phyloP scores from a whole-genome alignment of 768 basidiomycete species.

The Gloeopeniophorella convolvens region DNA sequence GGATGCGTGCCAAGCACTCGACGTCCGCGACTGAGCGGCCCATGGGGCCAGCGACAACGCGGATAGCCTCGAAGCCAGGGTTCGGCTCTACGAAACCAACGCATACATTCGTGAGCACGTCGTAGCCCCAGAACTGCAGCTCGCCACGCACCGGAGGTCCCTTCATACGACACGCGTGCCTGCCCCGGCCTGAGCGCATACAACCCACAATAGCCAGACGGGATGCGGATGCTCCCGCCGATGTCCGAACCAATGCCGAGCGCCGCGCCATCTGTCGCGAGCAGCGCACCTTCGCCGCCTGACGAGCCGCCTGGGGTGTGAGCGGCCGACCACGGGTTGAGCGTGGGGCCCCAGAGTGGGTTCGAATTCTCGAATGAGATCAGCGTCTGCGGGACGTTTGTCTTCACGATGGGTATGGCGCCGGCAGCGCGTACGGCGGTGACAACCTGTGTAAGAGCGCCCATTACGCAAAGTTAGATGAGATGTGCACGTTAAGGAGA shows the following conservation, averaged over 20 bases:
- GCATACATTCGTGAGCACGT: not conserved
- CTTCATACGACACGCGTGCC: conserved; percentile 47
- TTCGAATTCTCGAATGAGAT: conserved; percentile 79
- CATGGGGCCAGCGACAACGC: conserved; percentile 55
- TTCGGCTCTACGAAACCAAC: conserved; percentile 36
- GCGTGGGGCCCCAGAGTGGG: conserved; percentile 67
- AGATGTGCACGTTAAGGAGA: not conserved
- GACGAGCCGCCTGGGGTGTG: conserved; percentile 25
- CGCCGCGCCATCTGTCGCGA: conserved; percentile 72
- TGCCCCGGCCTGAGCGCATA: conserved; percentile 69
- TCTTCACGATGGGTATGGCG: conserved; percentile 80
- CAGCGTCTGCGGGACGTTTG: conserved; percentile 90
- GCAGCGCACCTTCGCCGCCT: conserved; percentile 56
- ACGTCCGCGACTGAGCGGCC: conserved; percentile 66
- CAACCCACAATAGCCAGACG: conserved; percentile 69
- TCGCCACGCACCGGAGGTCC: conserved; percentile 41
- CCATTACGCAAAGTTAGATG: conserved; percentile 1
- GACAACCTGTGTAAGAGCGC: conserved; percentile 44
- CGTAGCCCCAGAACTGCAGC: no score
- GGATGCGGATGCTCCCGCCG: conserved; percentile 80
- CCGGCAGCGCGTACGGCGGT: conserved; percentile 56
- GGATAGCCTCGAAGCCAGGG: conserved; percentile 68
- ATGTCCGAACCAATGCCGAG: conserved; percentile 81
- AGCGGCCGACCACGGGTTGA: conserved; percentile 53
- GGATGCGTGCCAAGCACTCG: conserved; percentile 45